Base-by-base conservation (phyloP, 352 stramenopile species). In the Phytophthora kernoviae region DNA sequence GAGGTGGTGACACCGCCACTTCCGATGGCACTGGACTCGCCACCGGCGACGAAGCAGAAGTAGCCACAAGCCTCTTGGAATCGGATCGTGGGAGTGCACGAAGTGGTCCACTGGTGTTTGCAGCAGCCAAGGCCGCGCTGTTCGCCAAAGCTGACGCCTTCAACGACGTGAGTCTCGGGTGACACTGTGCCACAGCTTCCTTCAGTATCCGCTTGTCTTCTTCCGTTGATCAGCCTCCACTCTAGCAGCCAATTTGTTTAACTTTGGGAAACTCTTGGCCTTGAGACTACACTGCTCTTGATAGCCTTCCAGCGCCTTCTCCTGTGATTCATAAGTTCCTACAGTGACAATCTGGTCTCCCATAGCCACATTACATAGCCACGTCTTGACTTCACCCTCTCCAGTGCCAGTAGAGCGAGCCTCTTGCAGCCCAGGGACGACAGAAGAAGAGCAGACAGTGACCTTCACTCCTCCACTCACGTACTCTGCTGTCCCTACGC, bases 301-400 rank as follows among this genome's bases (percentile, higher is more conserved):
- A 43, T 92, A 92, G 8, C 58, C 67, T n/a, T 73, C 34, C 12
- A 79, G 49, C 8, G 80, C 78, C 20, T 74, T 67, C 27, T 79
- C 65, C 42, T 56, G 62, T 24, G 73, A 81, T 15, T 64, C 48
- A 30, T 54, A 73, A 12, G 53, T 55, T 8, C 70, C 75, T 14
- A 86, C 67, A n/a, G 73, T 76, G 47, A 83, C 63, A 40, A 66
- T 51, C 17, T 77, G 61, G 14, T 75, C 65, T 9, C 62, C 52
- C 45, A 90, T 26, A 32, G 76, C 74, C 40, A 92, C 21, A 58
- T 85, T 89, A 32, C 67, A 84, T 5, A 71, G 64, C 83, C 81
- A 92, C 9, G 36, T 63, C 14, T 48, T 48, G 1, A 68, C 37
- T 1, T 43, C 30, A 5, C 43, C 17, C 26, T 18, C 18, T 9